These are phyloP conservation scores for Silene latifolia DNA, from an alignment of 148 eudicot species.

Conservation along the genomic window DNA sequence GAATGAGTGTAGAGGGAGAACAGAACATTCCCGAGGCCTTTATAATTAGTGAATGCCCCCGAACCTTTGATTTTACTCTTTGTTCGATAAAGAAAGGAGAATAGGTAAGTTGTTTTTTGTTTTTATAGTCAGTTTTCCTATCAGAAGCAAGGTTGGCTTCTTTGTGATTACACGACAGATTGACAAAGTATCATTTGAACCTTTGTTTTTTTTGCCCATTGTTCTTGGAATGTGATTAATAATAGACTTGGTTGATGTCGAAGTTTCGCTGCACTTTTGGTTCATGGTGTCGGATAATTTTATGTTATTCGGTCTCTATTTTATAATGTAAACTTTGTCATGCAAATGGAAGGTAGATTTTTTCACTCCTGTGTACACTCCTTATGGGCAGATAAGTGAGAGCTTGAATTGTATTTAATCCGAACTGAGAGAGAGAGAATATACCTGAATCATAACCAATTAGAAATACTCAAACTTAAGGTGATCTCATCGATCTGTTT, in stretches of 20 bases:
- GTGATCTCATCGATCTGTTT: neutral
- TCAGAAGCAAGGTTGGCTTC: conserved; percentile 2
- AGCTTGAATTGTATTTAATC: neutral
- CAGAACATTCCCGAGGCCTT: conserved; percentile 77
- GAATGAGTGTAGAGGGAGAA: conserved; percentile 84
- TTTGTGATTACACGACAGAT: neutral
- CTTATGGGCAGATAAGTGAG: neutral
- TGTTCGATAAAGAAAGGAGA: neutral
- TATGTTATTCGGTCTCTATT: neutral
- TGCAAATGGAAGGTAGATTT: neutral
- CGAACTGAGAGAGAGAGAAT: too few species aligned
- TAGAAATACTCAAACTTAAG: neutral
- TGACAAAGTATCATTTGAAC: conserved; percentile 12
- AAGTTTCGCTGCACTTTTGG: neutral
- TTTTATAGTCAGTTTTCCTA: too few species aligned
- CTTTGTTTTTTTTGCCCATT: neutral
- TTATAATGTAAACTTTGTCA: neutral
- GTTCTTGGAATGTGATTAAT: conserved; percentile 2
- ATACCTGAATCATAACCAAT: neutral
- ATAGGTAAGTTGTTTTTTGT: neutral
- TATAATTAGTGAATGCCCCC: conserved; percentile 25
- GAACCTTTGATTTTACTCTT: neutral
- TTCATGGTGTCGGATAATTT: neutral
- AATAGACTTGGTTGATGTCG: neutral
- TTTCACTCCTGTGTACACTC: neutral